These are phyloP conservation scores for Fraxinus velutina DNA, from an alignment of 305 asterid genomes.

Conservation along the genomic window DNA sequence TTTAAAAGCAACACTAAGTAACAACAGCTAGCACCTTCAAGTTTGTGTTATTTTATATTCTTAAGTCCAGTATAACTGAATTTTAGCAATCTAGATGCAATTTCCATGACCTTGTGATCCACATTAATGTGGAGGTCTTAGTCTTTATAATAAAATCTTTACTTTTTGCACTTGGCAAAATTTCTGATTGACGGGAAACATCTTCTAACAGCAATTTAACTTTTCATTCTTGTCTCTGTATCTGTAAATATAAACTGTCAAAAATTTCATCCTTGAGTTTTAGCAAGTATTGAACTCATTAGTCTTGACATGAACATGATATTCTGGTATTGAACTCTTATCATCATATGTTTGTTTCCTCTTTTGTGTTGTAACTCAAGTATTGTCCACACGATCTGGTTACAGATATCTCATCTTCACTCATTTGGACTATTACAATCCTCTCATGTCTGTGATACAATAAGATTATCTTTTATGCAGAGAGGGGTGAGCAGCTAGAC, in stretches of 20 bases:
- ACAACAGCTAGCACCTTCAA: not conserved
- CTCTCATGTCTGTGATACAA: not conserved
- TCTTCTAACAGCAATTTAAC: not conserved
- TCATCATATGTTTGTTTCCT: not conserved
- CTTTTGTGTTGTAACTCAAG: not conserved
- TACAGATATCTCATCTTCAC: not conserved
- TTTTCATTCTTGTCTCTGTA: not conserved
- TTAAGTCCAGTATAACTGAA: not conserved
- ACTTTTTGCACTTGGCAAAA: not conserved
- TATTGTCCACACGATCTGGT: not conserved
- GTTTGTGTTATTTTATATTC: not conserved
- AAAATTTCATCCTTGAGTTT: not conserved
- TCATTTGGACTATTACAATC: not conserved
- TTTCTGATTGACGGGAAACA: not conserved
- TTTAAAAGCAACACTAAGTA: not conserved
- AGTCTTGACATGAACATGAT: not conserved
- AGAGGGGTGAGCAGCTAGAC: constrained; percentile 75
- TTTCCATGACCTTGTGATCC: not conserved
- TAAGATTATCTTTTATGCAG: constrained; percentile 34
- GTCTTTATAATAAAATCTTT: not conserved
- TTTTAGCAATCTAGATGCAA: not conserved
- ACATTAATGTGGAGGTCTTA: not conserved
- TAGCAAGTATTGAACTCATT: not conserved
- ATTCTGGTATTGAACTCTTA: not conserved
- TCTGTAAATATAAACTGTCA: not conserved